Evolutionary conservation across 2,329 filamentous ascomycete genomes (phyloP).

Genomic region (Microcyclosporella mali): DNA sequence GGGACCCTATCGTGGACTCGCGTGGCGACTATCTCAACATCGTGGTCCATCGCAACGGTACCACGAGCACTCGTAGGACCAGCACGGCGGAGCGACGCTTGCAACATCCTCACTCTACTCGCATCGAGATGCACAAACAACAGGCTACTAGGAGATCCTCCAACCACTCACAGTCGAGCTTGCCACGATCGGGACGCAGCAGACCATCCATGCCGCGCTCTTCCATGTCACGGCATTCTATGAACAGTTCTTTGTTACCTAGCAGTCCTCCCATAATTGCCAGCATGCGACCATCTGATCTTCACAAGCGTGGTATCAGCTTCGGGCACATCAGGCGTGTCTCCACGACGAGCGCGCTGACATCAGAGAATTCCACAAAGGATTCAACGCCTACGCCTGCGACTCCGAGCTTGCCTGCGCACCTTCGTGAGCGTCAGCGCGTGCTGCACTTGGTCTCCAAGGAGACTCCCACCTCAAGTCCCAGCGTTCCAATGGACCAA

Average conservation of each 20-base stretch:
- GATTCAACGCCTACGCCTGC: constrained; percentile 16
- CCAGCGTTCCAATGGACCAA: constrained; percentile 26
- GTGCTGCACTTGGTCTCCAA: constrained; percentile 17
- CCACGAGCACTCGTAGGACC: constrained; percentile 33
- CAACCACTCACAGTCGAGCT: constrained; percentile 31
- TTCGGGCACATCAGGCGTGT: constrained; percentile 52
- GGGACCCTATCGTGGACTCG: constrained; percentile 42
- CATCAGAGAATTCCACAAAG: constrained; percentile 27
- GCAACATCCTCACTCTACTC: constrained; percentile 39
- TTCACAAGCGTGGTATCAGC: constrained; percentile 56
- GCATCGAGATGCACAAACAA: constrained; percentile 35
- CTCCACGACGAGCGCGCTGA: constrained; percentile 38
- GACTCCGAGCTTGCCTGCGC: constrained; percentile 23
- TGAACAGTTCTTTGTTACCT: constrained; percentile 43
- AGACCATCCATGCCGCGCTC: constrained; percentile 30
- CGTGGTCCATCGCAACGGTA: constrained; percentile 54
- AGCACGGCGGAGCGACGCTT: constrained; percentile 29
- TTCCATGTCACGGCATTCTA: constrained; percentile 35
- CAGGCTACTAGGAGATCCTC: constrained; percentile 19
- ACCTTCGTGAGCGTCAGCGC: constrained; percentile 21
- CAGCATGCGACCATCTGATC: constrained; percentile 45
- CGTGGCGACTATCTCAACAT: constrained; percentile 60
- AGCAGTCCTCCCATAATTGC: constrained; percentile 43
- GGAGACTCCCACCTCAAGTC: constrained; percentile 24
- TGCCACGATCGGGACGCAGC: constrained; percentile 27